phyloP scores from a whole-genome alignment of 805 yeast genomes.

The Candida wancherniae region DNA sequence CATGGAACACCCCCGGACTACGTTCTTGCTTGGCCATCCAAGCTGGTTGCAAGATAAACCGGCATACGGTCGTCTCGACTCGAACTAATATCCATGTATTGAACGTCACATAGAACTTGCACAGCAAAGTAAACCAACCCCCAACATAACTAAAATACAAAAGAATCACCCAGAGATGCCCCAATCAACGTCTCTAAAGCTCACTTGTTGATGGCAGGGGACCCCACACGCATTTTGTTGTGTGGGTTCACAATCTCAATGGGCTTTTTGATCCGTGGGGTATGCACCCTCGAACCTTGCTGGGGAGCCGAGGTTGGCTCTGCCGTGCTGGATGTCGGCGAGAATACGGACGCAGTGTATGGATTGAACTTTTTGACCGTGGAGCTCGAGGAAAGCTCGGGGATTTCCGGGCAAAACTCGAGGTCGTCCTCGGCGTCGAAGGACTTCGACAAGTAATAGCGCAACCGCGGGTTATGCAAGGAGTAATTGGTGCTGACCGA shows the following conservation, averaged over 20 bases:
- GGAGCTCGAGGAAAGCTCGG: slow-evolving; percentile 31
- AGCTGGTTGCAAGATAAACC: no score
- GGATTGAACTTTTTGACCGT: slow-evolving; percentile 56
- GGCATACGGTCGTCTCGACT: no score
- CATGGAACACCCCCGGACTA: no score
- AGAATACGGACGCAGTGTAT: slow-evolving; percentile 58
- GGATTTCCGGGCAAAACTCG: slow-evolving; percentile 61
- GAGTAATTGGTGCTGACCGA: slow-evolving; percentile 25
- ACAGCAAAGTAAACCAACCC: slow-evolving; percentile 8
- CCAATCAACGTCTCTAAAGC: slow-evolving; percentile 1
- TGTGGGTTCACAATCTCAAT: slow-evolving; percentile 61
- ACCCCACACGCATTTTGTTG: slow-evolving; percentile 51
- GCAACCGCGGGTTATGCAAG: slow-evolving; percentile 46
- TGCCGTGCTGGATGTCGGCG: slow-evolving; percentile 34
- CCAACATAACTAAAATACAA: slow-evolving; percentile 10
- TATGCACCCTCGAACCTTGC: slow-evolving; percentile 31
- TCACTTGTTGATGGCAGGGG: slow-evolving; percentile 35
- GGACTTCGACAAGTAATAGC: slow-evolving; percentile 55
- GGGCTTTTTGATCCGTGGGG: slow-evolving; percentile 57
- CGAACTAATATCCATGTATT: slow-evolving; percentile 8
- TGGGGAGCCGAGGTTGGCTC: slow-evolving; percentile 21
- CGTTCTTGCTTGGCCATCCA: no score
- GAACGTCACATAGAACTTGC: slow-evolving; percentile 6
- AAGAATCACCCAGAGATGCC: slow-evolving; percentile 5
- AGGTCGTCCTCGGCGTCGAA: slow-evolving; percentile 61